Evolutionary conservation across 495 filamentous ascomycete genomes (phyloP), one percentile per base, ranked within the genome.

Genomic region (Hypoxylon crocopeplum): DNA sequence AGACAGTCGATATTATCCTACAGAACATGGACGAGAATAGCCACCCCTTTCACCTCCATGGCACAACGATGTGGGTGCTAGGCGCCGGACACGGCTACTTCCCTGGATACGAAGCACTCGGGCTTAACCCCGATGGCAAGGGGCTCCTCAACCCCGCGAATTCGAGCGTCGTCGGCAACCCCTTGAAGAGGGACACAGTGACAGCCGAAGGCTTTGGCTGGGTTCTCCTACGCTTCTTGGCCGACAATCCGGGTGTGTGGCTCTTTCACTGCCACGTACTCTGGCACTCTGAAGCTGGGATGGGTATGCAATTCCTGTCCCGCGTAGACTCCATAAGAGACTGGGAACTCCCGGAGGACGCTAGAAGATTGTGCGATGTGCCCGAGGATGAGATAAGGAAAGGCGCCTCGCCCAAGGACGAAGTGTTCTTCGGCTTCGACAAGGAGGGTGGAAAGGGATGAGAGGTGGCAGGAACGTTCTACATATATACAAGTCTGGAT

Each of bases 1-100:
- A 87, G 24, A 70, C 79, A 5, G 81, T 88, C 25, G 84, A 88
- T 54, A 62, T 89, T n/a, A 70, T 89, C 15, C 75, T 88, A 37
- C 84, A 88, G 68, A 88, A 87, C 67, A 77, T 81, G 56, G 84
- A 88, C 67, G 75, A 76, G 62, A 83, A 83, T 34, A 75, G 79
- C 52, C 86, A 89, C 49, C 86, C 86, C 0, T 82, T 86, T 70
- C 86, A 89, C 64, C 69, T 89, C 20, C 86, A 89, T 62, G 86
- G 86, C 10, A 77, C 84, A 48, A 72, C 79, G 20, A 82, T 88
- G 75, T 86, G 76, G 71, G 72, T 86, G 11, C 69, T 86, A 0
- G 82, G 72, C 1, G 67, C 75, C 37, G 83, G 83, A 0, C 76
- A 79, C 37, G 82, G 82, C 3, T 81, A 80, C 51, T 82, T 79